phyloP scores from a whole-genome alignment of 805 yeast genomes.

The Tetrapisispora pingtungensis region DNA sequence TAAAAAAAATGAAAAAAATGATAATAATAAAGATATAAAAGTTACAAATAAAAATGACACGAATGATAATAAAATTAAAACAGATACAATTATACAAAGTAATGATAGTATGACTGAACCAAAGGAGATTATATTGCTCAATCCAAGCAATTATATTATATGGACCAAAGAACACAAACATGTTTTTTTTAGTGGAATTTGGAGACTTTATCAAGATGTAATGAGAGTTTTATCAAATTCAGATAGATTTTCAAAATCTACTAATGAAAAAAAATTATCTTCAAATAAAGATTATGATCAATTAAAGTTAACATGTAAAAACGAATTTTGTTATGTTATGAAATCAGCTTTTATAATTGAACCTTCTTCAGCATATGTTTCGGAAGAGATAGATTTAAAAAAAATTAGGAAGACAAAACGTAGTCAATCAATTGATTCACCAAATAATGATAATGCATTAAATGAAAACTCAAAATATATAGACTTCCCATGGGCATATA shows the following conservation, averaged over 20 bases:
- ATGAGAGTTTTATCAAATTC: conserved; percentile 20
- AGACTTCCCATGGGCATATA: conserved; percentile 27
- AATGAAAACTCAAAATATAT: conserved; percentile 11
- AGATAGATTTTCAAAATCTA: conserved; percentile 1
- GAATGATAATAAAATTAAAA: not conserved
- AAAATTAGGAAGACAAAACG: not conserved
- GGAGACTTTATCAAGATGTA: conserved; percentile 46
- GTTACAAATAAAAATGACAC: not conserved
- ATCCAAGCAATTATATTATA: conserved; percentile 55
- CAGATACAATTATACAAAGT: not conserved
- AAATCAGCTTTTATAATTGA: not conserved
- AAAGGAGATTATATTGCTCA: conserved; percentile 10
- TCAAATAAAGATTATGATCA: not conserved
- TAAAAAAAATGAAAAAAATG: not conserved
- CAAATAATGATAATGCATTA: conserved; percentile 3
- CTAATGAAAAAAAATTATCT: too few relatives aligned
- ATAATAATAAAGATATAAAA: not conserved
- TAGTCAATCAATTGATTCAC: not conserved
- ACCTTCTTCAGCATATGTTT: not conserved
- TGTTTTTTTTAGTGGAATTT: conserved; percentile 79
- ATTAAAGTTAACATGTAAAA: not conserved
- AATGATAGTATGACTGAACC: not conserved
- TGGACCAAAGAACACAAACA: conserved; percentile 83
- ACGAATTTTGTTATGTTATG: not conserved
- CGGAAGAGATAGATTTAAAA: not conserved